Percentiles rank a stretch among this genome's conserved stretches.
Evolutionary conservation across 768 basidiomycete species (phyloP).

Genomic region (Stropharia rugosoannulata): DNA sequence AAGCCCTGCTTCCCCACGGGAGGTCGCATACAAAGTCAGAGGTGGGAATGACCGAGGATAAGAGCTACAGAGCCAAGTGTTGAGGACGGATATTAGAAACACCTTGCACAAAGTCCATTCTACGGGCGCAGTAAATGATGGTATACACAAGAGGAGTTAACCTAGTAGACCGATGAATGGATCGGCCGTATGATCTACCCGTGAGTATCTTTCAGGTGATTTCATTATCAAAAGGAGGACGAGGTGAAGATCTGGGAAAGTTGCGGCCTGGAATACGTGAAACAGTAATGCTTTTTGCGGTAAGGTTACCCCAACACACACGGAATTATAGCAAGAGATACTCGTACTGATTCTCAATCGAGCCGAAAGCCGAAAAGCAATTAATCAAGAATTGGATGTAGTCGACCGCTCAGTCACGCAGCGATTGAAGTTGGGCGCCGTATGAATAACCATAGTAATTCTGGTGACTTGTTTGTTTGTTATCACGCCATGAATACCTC

Average conservation of each 20-base stretch:
- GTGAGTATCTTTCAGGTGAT: conserved; percentile 5
- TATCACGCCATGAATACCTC: not conserved
- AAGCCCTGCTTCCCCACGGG: not conserved
- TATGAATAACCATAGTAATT: conserved; percentile 6
- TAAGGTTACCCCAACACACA: not conserved
- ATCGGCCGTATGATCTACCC: not conserved
- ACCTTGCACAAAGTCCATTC: conserved; percentile 9
- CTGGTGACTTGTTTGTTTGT: not conserved
- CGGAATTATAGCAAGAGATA: too few species aligned
- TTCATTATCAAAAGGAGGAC: not conserved
- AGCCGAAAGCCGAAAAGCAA: not conserved
- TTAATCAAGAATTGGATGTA: conserved; percentile 1
- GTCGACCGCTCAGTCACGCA: not conserved
- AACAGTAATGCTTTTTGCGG: not conserved
- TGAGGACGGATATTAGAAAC: not conserved
- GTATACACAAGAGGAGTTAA: conserved; percentile 6
- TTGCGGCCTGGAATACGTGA: conserved; percentile 2
- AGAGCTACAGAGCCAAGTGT: conserved; percentile 6
- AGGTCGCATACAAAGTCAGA: not conserved
- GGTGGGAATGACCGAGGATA: conserved; percentile 9
- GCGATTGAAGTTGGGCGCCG: not conserved
- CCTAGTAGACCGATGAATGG: not conserved
- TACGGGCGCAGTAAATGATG: conserved; percentile 20
- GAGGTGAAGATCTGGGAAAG: not conserved
- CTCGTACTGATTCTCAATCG: not conserved